These are phyloP conservation scores for Sordariomycetes sp. DNA, from an alignment of 2,329 filamentous ascomycete genomes.

Conservation along the genomic window DNA sequence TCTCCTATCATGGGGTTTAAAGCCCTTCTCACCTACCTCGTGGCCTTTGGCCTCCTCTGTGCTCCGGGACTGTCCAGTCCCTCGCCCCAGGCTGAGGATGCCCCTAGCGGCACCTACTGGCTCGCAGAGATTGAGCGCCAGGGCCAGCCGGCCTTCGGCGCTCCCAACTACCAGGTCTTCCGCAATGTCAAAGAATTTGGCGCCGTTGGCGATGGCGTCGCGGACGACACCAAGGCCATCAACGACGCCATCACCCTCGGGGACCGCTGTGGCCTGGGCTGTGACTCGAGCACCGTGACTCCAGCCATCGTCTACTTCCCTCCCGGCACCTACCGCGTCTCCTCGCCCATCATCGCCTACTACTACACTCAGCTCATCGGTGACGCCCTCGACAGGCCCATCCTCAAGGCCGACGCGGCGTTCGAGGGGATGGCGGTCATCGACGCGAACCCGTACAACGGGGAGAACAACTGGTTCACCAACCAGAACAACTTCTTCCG, in stretches of 20 bases:
- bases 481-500: slow-evolving; percentile 82
- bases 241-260: slow-evolving; percentile 71
- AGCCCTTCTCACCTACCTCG: slow-evolving; percentile 24
- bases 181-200: slow-evolving; percentile 69
- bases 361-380: slow-evolving; percentile 94
- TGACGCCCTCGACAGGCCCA: slow-evolving; percentile 33
- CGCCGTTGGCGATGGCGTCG: slow-evolving; percentile 51
- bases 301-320: slow-evolving; percentile 90
- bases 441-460: slow-evolving; percentile 73
- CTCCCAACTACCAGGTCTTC: slow-evolving; percentile 53
- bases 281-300: slow-evolving; percentile 70
- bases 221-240: slow-evolving; percentile 82
- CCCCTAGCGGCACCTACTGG: slow-evolving; percentile 44
- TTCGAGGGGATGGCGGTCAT: slow-evolving; percentile 88
- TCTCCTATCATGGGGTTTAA: slow-evolving; percentile 27
- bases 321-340: slow-evolving; percentile 72
- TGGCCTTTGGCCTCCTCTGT: slow-evolving; percentile 28
- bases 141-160: slow-evolving; percentile 51
- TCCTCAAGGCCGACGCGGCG: slow-evolving; percentile 45
- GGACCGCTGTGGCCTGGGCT: slow-evolving; percentile 64
- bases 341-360: slow-evolving; percentile 64
- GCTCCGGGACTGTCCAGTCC: slow-evolving; percentile 19
- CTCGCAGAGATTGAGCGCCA: slow-evolving; percentile 55
- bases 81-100: slow-evolving; percentile 10
- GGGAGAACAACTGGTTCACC: slow-evolving; percentile 61